Conservation (phyloP, 2,329 filamentous ascomycete species). For the Xylaria sp. region DNA sequence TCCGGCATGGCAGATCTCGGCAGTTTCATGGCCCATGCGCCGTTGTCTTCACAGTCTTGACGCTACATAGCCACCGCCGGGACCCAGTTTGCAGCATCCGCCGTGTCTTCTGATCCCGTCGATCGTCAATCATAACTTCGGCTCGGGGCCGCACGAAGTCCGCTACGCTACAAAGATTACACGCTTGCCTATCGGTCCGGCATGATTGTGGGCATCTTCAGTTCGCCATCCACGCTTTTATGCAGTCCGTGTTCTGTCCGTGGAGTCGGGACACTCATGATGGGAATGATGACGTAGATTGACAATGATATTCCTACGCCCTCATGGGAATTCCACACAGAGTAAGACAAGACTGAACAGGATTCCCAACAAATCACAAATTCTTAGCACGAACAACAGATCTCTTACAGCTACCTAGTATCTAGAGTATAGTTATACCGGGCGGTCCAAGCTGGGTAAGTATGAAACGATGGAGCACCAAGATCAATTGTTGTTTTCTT, state of each 20-base stretch:
- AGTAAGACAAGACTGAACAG: no score
- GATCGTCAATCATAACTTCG: conserved; percentile 26
- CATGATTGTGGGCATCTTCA: neutral
- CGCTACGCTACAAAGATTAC: no score
- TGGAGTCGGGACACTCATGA: conserved; percentile 3
- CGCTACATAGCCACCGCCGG: conserved; percentile 32
- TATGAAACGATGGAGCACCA: no score
- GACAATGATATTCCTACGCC: neutral
- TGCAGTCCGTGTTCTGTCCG: neutral
- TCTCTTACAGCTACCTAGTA: neutral
- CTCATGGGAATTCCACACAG: neutral
- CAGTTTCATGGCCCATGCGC: conserved; percentile 31
- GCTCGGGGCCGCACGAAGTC: neutral
- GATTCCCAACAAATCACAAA: neutral
- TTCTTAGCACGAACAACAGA: neutral
- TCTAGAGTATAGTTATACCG: neutral
- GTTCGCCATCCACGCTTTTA: neutral
- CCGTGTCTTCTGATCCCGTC: neutral
- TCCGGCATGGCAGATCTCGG: conserved; percentile 35
- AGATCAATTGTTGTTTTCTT: neutral
- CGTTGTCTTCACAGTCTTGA: conserved; percentile 6
- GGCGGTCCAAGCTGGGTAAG: neutral
- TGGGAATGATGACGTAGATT: conserved; percentile 9
- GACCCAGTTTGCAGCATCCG: conserved; percentile 7
- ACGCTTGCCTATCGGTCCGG: conserved; percentile 1